phyloP scores from a whole-genome alignment of 352 stramenopile species.

The Pythium plurisporium region DNA sequence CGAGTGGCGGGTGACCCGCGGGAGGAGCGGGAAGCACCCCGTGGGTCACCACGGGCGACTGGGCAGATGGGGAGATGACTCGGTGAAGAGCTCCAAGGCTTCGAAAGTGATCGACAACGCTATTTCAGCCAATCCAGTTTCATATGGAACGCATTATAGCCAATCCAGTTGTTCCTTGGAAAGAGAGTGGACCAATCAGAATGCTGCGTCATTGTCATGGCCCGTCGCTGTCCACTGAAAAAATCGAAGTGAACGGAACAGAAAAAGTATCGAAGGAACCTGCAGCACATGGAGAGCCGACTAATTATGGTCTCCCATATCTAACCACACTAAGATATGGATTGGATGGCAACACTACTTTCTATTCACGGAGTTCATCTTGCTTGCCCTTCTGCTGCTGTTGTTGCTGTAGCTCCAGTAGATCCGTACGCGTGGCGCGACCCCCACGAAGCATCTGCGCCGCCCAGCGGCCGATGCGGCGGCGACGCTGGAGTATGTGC shows the following conservation, averaged over 20 bases:
- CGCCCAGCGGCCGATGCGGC: constrained; percentile 81
- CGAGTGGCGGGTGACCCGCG: too few relatives aligned
- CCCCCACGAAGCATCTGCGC: constrained; percentile 81
- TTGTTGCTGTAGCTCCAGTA: constrained; percentile 43
- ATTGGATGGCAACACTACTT: too few relatives aligned
- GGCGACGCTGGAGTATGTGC: constrained; percentile 41
- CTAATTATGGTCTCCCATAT: constrained; percentile 1
- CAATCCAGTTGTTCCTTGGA: too few relatives aligned
- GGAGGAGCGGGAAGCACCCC: neutral
- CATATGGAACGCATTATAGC: too few relatives aligned
- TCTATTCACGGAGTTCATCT: constrained; percentile 13
- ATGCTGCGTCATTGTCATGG: too few relatives aligned
- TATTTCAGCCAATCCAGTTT: constrained; percentile 12
- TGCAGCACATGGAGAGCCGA: neutral
- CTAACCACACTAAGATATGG: constrained; percentile 1
- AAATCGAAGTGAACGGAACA: constrained; percentile 3
- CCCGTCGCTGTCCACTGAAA: neutral
- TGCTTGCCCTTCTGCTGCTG: constrained; percentile 21
- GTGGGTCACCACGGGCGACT: neutral
- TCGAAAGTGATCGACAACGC: neutral
- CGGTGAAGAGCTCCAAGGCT: constrained; percentile 7
- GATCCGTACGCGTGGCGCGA: constrained; percentile 63
- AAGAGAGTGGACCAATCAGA: constrained; percentile 15
- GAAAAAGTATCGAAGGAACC: neutral
- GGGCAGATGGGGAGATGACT: neutral